Evolutionary conservation across 2,329 filamentous ascomycete genomes (phyloP), one percentile per base, ranked within the genome.

Genomic region (Aspergillus tamarii): DNA sequence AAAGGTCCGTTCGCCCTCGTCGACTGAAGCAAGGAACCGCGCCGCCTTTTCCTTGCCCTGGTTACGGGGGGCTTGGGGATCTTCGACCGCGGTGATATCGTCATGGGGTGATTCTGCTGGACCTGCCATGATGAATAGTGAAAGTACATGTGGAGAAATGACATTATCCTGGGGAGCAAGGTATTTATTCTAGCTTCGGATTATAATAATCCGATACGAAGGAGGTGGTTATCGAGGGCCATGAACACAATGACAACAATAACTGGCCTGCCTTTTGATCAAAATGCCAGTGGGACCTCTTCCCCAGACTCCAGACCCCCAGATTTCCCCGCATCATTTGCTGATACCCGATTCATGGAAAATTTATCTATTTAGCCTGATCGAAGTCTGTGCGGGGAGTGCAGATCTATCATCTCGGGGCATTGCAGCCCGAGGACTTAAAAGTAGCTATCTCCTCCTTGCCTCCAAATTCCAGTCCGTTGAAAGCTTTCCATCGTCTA

Each of bases 1-100:
- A 66, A 85, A 85, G 0, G 54, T 32, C 30, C 52, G 50, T 23
- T 61, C 45, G 11, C 66, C 61, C 30, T 58, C 62, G 2, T 53
- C 50, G 4, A 63, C 45, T 3, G 23, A 57, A 26, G 66, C 65
- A 3, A 68, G 57, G 41, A 68, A 68, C 14, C 64, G 53, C 1
- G 61, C 65, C 1, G 66, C 66, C 28, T 63, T 65, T 34, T 64
- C 66, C 21, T 53, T 58, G 4, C 52, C 52, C 28, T 34, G 14
- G 52, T 54, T 36, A 12, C 23, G 16, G 36, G 53, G 41, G 32
- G 55, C 41, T 26, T 39, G 39, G 6, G 30, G 43, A 23, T 21
- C 9, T 11, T 64, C 46, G 1, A 59, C 55, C 10, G 61, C 53
- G 5, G 65, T 66, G 56, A 67, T 67, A 41, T 52, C 46, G 41